A percentile compares a stretch with the other conserved stretches of the same genome.
Conservation (phyloP, 2,329 filamentous ascomycete genomes). For the Epichloe gansuensis region DNA sequence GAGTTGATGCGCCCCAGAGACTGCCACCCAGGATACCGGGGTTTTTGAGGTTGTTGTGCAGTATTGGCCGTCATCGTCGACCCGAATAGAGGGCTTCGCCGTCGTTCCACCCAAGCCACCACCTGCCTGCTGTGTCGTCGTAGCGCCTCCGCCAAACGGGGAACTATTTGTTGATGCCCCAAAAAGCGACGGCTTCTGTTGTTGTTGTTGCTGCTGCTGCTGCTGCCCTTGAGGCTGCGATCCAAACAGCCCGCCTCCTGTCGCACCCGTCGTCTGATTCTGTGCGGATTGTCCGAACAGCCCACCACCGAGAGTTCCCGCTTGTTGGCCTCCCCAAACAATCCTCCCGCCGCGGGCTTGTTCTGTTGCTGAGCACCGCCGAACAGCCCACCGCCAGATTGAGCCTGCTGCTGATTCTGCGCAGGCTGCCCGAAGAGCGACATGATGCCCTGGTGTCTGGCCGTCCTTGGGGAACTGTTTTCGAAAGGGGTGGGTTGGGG, state of each 20-base stretch:
- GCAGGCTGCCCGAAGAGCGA: conserved; percentile 22
- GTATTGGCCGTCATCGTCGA: conserved; percentile 11
- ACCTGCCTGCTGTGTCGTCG: background rate
- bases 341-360: conserved; percentile 5
- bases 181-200: conserved; percentile 20
- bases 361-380: conserved; percentile 4
- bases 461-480: background rate
- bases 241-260: conserved; percentile 12
- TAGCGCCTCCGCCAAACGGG: conserved; percentile 6
- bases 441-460: conserved; percentile 13
- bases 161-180: conserved; percentile 13
- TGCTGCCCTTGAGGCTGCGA: conserved; percentile 12
- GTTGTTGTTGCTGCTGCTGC: conserved; percentile 8
- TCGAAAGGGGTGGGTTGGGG: background rate
- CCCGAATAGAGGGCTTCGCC: conserved; percentile 22
- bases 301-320: conserved; percentile 5
- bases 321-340: conserved; percentile 6
- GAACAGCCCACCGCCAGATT: conserved; percentile 7
- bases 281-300: conserved; percentile 7
- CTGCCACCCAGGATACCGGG: conserved; percentile 16
- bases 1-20: conserved; percentile 17
- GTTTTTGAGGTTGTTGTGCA: conserved; percentile 17
- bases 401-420: conserved; percentile 4
- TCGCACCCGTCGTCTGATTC: background rate
- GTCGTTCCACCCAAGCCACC: conserved; percentile 11